Base-by-base conservation (phyloP, 164 flowering plant genomes). In the Protea cynaroides region DNA sequence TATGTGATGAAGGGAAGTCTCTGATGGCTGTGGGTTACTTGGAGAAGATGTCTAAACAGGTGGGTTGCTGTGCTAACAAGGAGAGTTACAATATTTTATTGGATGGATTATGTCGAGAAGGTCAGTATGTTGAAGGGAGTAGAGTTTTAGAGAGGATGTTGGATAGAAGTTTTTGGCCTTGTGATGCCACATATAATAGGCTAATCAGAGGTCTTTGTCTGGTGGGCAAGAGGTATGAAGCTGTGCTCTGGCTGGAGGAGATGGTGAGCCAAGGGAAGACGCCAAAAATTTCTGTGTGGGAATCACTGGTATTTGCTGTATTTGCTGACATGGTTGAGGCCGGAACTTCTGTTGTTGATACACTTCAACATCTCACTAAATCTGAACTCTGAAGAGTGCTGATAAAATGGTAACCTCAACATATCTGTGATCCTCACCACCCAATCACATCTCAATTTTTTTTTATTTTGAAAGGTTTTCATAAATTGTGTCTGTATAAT, bases 181-280 rank as follows among this genome's bases (percentile, higher is more conserved):
- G 67, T 58, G 64, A 18, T 56, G 77, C 71, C 13, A 76, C 61
- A 37, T 86, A 64, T 52, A 76, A 55, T 64, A 61, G 46, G 22
- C 34, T 88, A 29, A 78, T 90, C 44, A 71, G 38, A 13, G 95
- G 97, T 18, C 87, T 90, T 68, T 88, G 93, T 71, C 57, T 62
- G 6, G 55, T 73, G 18, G 87, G 82, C 18, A 84, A 76, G 78
- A 72, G 63, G 49, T 87, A 84, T 65, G 90, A 82, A 62, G 96
- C 90, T 50, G 80, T 82, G 46, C 66, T 87, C 74, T 89, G 91
- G 92, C 70, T 89, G 67, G 96, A 92, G 67, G 96, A 92, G 82
- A 92, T 89, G 96, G 67, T 89, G 18, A 79, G 85, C 68, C 80
- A 77, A 49, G 91, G 79, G 19, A 82, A 66, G 65, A 61, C 69